These are phyloP conservation scores for Solanum rostratum DNA, from an alignment of 257 asterid species.

Conservation along the genomic window DNA sequence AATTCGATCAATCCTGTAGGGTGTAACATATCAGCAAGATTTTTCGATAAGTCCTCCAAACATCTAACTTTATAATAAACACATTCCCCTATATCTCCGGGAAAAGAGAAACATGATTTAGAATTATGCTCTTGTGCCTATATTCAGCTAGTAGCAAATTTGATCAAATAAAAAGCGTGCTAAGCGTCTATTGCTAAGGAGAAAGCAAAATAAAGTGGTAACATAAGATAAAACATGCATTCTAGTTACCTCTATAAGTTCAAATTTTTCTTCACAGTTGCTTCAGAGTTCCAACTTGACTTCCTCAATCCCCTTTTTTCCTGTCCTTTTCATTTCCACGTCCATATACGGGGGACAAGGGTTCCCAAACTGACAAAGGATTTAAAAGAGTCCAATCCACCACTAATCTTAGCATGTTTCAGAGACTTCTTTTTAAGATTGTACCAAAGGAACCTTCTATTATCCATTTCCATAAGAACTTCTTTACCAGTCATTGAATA, in stretches of 20 bases:
- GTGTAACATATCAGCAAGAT: background rate
- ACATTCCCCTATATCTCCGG: background rate
- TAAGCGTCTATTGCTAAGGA: background rate
- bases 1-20: background rate
- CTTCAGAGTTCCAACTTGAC: too few species aligned
- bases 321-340: background rate
- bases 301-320: too few species aligned
- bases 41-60: background rate
- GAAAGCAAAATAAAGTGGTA: background rate
- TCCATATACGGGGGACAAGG: slow-evolving; percentile 14
- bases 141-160: background rate
- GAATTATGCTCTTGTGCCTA: background rate
- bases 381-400: slow-evolving; percentile 14
- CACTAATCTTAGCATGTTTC: slow-evolving; percentile 2
- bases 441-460: slow-evolving; percentile 22
- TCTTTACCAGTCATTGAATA: slow-evolving; percentile 21
- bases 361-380: slow-evolving; percentile 22
- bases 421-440: slow-evolving; percentile 5
- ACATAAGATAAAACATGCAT: background rate
- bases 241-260: background rate
- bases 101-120: background rate
- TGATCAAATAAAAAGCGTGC: background rate
- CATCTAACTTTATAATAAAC: background rate
- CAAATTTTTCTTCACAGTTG: background rate
- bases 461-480: slow-evolving; percentile 23